Evolutionary conservation across 2,329 filamentous ascomycete genomes (phyloP).

Genomic region (Talaromyces rugulosus): DNA sequence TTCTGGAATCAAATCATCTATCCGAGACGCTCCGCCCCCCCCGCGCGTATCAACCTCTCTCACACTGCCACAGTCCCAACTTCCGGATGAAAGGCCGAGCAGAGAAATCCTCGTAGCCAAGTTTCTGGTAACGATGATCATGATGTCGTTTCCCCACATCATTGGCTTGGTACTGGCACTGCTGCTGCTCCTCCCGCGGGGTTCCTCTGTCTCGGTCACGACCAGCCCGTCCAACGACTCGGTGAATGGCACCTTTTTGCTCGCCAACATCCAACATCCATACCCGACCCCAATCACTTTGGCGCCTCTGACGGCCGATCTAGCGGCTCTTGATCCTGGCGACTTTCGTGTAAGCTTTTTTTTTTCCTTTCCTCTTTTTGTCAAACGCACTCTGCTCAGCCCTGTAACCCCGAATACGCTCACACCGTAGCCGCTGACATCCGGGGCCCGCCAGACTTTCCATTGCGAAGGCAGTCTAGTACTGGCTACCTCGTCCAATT

Average conservation of each 20-base stretch:
- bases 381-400: not conserved
- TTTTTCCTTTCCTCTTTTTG: not conserved
- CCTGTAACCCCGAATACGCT: not conserved
- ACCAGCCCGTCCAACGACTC: slow-evolving; percentile 9
- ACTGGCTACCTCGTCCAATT: slow-evolving; percentile 3
- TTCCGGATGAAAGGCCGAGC: not conserved
- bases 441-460: slow-evolving; percentile 5
- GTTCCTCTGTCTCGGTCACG: not conserved
- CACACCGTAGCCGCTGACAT: slow-evolving; percentile 9
- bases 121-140: not conserved
- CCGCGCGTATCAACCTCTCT: no score
- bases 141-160: not conserved
- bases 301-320: not conserved
- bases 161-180: not conserved
- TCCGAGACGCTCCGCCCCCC: no score
- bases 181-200: not conserved
- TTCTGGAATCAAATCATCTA: not conserved
- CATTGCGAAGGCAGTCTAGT: not conserved
- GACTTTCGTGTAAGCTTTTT: slow-evolving; percentile 4
- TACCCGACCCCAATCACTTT: not conserved
- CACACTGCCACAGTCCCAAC: not conserved
- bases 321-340: not conserved
- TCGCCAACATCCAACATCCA: not conserved
- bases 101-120: not conserved
- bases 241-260: slow-evolving; percentile 1